phyloP scores from a whole-genome alignment of 116 monocot genomes.

The Posidonia oceanica region DNA sequence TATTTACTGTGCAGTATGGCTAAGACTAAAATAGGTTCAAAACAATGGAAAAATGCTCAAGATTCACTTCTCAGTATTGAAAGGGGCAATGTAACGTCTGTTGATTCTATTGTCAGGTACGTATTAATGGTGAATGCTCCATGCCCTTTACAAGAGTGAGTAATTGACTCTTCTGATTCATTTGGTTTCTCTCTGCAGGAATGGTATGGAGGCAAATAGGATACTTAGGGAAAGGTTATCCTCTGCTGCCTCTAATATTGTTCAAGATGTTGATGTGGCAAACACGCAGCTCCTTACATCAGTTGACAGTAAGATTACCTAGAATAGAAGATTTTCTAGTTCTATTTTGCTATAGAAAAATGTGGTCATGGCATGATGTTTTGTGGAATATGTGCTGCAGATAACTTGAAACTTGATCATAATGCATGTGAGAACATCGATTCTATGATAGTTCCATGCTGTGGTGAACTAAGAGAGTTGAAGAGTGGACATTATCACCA shows the following conservation, averaged over 20 bases:
- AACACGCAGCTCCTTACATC: constrained; percentile 52
- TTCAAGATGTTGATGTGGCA: constrained; percentile 38
- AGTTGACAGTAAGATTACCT: constrained; percentile 49
- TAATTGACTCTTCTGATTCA: neutral
- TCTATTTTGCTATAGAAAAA: too few relatives aligned
- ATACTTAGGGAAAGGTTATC: constrained; percentile 43
- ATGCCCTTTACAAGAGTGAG: neutral
- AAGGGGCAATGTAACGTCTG: constrained; percentile 40
- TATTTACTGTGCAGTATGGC: constrained; percentile 33
- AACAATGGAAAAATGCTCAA: constrained; percentile 73
- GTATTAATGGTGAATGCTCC: neutral
- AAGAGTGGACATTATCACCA: constrained; percentile 44
- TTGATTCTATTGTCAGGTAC: constrained; percentile 59
- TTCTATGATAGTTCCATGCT: constrained; percentile 42
- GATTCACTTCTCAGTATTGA: constrained; percentile 42
- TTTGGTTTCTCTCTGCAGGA: constrained; percentile 18
- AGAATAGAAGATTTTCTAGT: too few relatives aligned
- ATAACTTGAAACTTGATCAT: constrained; percentile 67
- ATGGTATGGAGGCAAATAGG: constrained; percentile 57
- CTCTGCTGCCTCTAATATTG: constrained; percentile 32
- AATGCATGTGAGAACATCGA: constrained; percentile 54
- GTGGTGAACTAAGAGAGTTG: constrained; percentile 36
- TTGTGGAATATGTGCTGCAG: constrained; percentile 18
- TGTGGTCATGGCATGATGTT: neutral
- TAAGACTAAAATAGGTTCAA: constrained; percentile 42